Percentiles rank a stretch among this genome's conserved stretches.
Evolutionary conservation across 805 yeast genomes (phyloP).

Genomic region (Starmerella tilneyi): DNA sequence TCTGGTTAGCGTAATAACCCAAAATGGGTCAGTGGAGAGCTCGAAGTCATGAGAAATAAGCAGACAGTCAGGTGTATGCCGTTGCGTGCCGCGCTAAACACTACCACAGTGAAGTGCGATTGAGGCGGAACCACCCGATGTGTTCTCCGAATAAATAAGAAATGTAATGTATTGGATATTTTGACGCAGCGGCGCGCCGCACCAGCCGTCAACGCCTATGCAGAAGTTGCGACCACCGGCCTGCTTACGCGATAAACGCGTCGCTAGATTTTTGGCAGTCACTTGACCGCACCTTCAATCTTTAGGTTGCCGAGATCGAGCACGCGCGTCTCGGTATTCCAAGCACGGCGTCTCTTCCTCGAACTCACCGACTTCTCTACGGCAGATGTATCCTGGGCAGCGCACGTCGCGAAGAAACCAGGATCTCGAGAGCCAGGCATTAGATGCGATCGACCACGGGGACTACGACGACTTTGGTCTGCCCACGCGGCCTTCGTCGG

Average conservation of each 20-base stretch:
- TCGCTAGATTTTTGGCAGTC: constrained; percentile 8
- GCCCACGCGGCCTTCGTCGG: constrained; percentile 16
- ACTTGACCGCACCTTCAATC: constrained; percentile 1
- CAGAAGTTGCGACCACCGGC: background rate
- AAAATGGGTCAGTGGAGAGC: too few species aligned
- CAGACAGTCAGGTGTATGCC: too few species aligned
- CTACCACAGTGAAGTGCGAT: too few species aligned
- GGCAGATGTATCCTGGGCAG: constrained; percentile 19
- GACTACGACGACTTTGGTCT: constrained; percentile 26
- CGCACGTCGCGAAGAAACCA: constrained; percentile 12
- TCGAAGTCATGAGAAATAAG: too few species aligned
- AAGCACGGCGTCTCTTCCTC: too few species aligned
- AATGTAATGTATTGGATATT: too few species aligned
- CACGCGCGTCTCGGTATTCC: background rate
- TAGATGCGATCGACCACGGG: constrained; percentile 9
- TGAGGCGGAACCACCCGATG: too few species aligned
- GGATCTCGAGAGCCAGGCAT: constrained; percentile 14
- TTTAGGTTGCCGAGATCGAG: too few species aligned
- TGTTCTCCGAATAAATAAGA: too few species aligned
- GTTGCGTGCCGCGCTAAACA: too few species aligned
- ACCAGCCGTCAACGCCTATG: background rate
- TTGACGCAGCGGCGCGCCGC: background rate
- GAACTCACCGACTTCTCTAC: too few species aligned
- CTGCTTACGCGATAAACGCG: constrained; percentile 7
- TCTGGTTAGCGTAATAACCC: too few species aligned